Evolutionary conservation across 257 asterid genomes (phyloP).

Genomic region (Capsicum pubescens): DNA sequence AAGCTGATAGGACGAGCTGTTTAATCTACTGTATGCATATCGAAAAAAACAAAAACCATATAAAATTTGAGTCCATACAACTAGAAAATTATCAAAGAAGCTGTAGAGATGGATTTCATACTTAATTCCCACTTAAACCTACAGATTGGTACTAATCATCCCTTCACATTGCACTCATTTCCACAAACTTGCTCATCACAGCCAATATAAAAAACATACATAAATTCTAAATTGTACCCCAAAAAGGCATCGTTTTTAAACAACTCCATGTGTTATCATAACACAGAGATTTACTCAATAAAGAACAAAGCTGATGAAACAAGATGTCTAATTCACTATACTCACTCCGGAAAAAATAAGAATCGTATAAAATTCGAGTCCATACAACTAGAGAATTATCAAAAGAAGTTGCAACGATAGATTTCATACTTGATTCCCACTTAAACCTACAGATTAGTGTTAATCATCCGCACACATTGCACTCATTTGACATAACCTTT

Average conservation of each 20-base stretch:
- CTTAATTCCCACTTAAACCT: conserved; percentile 3
- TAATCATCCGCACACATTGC: conserved; percentile 21
- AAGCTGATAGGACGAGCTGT: no score
- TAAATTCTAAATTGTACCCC: no score
- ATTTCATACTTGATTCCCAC: not conserved
- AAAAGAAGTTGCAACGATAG: not conserved
- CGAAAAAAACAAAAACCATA: no score
- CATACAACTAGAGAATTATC: no score
- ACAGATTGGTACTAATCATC: conserved; percentile 5
- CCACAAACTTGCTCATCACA: conserved; percentile 5
- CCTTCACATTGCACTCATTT: conserved; percentile 15
- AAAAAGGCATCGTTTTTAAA: not conserved
- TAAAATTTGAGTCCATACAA: no score
- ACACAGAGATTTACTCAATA: conserved; percentile 20
- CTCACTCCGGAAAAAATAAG: not conserved
- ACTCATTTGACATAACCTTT: no score
- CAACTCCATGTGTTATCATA: not conserved
- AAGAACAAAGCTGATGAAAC: not conserved
- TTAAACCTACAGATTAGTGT: not conserved
- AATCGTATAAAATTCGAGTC: no score
- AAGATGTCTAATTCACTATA: not conserved
- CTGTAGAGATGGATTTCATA: not conserved
- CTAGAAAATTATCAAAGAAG: not conserved
- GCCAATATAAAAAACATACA: not conserved
- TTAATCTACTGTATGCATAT: no score